Base-by-base conservation (phyloP, 352 stramenopile species). In the Pythium aquatile region DNA sequence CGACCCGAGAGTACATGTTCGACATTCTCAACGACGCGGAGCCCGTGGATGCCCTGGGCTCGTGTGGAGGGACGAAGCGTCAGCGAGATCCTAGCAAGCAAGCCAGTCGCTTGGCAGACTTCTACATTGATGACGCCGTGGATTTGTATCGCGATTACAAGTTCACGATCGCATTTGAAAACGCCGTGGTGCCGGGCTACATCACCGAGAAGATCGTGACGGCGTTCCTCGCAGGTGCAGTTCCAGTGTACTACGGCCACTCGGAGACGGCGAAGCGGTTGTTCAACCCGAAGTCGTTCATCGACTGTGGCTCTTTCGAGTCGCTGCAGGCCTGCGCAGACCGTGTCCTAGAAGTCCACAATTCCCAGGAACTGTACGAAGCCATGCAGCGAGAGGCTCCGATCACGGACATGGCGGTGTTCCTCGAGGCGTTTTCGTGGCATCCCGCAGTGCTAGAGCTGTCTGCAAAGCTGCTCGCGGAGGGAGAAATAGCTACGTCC, bases 131-230 rank as follows among this genome's bases (percentile, higher is more conserved):
- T n/a, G 47, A 58, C 24, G 60, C 60, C 0, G 60, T 66, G 8
- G 42, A 55, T 16, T 10, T 9, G 30, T 52, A 54, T 67, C n/a
- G 61, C 17, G 5, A 56, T 13, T 88, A 83, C 70, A 79, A 77
- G 42, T 90, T 92, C 35, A 78, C 83, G 8, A 75, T 92, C 58
- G 77, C 79, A 17, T 92, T 90, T n/a, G 78, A 92, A 54, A 88
- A 89, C 61, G 60, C 64, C 4, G 49, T 65, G 3, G 65, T 52
- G 3, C 47, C 66, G 1, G 83, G 81, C 26, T 90, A 90, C 48
- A 67, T 88, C 51, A 91, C 79, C 1, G 80, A 91, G 60, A 90
- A 90, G 63, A 53, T 91, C 20, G 71, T 85, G 2, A 83, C 83
- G 30, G 76, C 79, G 13, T 81, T 88, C 33, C 66, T 90, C 26